Conservation (phyloP, 257 asterid genomes). For the Fraxinus anomala region DNA sequence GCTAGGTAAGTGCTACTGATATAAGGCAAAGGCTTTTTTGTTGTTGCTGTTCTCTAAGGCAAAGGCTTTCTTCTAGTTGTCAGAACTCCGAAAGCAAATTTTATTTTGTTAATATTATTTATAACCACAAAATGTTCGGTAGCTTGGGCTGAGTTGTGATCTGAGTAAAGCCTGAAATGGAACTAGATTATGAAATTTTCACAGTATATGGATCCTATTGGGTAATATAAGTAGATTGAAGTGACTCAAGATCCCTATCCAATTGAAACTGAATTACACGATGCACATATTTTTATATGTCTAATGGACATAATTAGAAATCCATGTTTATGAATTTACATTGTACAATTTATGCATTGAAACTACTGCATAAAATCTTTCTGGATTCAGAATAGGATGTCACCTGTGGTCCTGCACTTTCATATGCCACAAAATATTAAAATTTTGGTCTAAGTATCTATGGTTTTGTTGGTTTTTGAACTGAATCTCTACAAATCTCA, state of each 20-base stretch:
- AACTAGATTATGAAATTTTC: neutral
- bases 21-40: slow-evolving; percentile 15
- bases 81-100: neutral
- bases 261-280: neutral
- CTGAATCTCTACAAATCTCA: neutral
- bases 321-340: neutral
- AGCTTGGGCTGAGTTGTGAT: neutral
- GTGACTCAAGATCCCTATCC: neutral
- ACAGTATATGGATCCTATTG: neutral
- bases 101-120: neutral
- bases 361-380: neutral
- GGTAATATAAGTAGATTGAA: neutral
- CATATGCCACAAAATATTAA: neutral
- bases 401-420: neutral
- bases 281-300: too few relatives aligned
- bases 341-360: neutral
- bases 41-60: neutral
- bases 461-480: neutral
- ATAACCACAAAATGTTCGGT: neutral
- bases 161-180: neutral
- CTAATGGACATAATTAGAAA: neutral
- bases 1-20: slow-evolving; percentile 62
- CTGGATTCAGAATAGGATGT: neutral
- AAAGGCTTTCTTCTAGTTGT: neutral
- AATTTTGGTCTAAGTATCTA: neutral